Base-by-base conservation (phyloP, 2,329 filamentous ascomycete species). In the Leptographium wingfieldii region DNA sequence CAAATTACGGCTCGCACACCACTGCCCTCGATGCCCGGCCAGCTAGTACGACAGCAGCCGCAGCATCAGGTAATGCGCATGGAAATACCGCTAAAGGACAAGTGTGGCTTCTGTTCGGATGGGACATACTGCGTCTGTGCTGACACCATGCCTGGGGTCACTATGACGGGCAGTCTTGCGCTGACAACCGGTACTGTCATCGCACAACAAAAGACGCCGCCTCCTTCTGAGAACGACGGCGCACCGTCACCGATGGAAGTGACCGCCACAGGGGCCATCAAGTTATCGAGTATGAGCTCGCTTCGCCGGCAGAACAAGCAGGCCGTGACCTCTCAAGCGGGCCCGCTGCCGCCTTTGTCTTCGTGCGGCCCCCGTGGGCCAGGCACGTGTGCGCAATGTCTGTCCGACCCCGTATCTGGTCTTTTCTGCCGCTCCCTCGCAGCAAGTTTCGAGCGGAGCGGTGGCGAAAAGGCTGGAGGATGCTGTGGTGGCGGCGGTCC, bases 91-190 rank as follows among this genome's bases (percentile, higher is more conserved):
- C 76, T 80, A 5, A 80, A 82, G 63, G 88, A 92, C 66, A 80
- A 82, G 25, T 94, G 89, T 69, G 89, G 89, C 7, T 94, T 94
- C 73, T 94, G 89, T 72, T 83, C 86, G 63, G 87, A 92, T 62
- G 88, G 87, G 5, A 91, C 86, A 0, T 89, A 89, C 66, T 94
- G 89, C 68, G 84, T 91, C 65, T 94, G 89, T 71, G 88, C 88
- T 29, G 88, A 92, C 11, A 65, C 68, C 22, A 68, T 69, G 61
- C 63, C 66, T 16, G 63, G 67, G 14, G 56, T 66, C 14, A 65
- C 65, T 19, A 72, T 71, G 38, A 71, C 74, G 1, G 71, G 73
- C 57, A 72, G 74, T 66, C 71, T 73, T 14, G 70, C 70, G 1
- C 68, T 65, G 27, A 54, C 63, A 16, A 29, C 58, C 3, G 59